These are phyloP conservation scores for Clarkia xantiana DNA, from an alignment of 345 rosid species.

Conservation along the genomic window DNA sequence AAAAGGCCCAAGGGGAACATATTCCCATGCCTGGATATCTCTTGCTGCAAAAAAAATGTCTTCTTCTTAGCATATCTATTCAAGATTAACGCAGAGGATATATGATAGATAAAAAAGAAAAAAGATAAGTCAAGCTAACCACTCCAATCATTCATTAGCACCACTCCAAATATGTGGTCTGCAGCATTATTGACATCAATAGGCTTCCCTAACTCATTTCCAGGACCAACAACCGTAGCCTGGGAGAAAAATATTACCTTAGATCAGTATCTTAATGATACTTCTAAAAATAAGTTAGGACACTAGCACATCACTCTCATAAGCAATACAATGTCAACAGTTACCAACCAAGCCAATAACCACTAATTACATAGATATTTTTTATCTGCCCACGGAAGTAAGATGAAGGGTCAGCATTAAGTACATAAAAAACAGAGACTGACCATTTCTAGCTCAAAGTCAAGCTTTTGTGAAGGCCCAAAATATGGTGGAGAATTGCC, in stretches of 20 bases:
- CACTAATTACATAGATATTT: too few relatives aligned
- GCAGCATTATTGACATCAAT: constrained; percentile 71
- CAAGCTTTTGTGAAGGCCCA: constrained; percentile 84
- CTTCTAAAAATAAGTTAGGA: too few relatives aligned
- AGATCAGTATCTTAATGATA: too few relatives aligned
- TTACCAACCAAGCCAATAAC: too few relatives aligned
- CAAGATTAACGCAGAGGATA: not conserved
- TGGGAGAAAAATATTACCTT: constrained; percentile 10
- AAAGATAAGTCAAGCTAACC: constrained; percentile 26
- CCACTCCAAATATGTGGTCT: constrained; percentile 80
- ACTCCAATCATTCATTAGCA: constrained; percentile 97
- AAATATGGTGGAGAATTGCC: constrained; percentile 59
- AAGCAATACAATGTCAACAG: too few relatives aligned
- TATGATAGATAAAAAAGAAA: constrained; percentile 2
- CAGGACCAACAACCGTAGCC: constrained; percentile 97
- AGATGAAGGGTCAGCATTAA: not conserved
- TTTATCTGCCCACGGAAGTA: too few relatives aligned
- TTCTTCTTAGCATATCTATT: constrained; percentile 2
- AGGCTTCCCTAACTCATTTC: constrained; percentile 80
- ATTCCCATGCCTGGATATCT: constrained; percentile 99
- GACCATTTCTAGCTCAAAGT: constrained; percentile 98
- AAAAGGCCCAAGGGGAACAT: constrained; percentile 92
- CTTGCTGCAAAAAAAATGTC: constrained; percentile 44
- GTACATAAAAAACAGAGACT: constrained; percentile 7
- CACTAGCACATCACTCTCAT: too few relatives aligned